These are phyloP conservation scores for Beauveria sp. DNA, from an alignment of 2,329 filamentous ascomycete species.

Conservation along the genomic window DNA sequence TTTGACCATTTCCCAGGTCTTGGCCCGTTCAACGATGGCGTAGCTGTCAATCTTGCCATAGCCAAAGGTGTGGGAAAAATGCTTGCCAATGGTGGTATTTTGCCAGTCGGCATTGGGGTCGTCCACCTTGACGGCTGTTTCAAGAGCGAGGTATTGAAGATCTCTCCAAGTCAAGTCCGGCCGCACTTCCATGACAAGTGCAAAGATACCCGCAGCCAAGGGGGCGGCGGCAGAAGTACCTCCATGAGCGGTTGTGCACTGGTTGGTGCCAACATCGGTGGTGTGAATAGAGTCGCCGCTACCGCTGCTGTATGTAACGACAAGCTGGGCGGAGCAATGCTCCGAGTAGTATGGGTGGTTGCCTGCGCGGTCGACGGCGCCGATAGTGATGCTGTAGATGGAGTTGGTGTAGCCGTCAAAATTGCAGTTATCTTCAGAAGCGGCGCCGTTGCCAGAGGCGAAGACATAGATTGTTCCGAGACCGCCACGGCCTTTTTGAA, in stretches of 20 bases:
- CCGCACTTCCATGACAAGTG: conserved; percentile 75
- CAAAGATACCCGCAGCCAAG: conserved; percentile 84
- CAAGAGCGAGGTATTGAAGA: conserved; percentile 81
- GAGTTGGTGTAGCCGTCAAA: conserved; percentile 99
- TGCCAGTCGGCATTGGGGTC: conserved; percentile 68
- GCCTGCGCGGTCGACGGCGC: conserved; percentile 80
- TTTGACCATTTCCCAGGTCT: conserved; percentile 80
- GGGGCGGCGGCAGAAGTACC: conserved; percentile 95
- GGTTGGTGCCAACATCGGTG: conserved; percentile 80
- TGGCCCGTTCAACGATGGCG: conserved; percentile 75
- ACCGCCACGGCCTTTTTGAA: conserved; percentile 78
- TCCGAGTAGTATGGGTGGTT: conserved; percentile 95
- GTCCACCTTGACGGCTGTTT: conserved; percentile 77
- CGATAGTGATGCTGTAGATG: conserved; percentile 97
- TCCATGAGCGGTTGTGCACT: conserved; percentile 76
- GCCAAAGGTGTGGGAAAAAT: conserved; percentile 90
- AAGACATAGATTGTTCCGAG: conserved; percentile 93
- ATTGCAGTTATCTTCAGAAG: conserved; percentile 89
- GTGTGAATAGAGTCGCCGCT: conserved; percentile 87
- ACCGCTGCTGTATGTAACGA: conserved; percentile 95
- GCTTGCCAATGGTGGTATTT: conserved; percentile 68
- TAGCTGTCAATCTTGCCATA: conserved; percentile 94
- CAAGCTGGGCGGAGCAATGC: conserved; percentile 87
- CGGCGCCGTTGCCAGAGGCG: conserved; percentile 85
- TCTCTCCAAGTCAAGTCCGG: conserved; percentile 91